These are phyloP conservation scores for Ophioceras dolichostomum DNA, from an alignment of 2,329 filamentous ascomycete genomes.

Conservation along the genomic window DNA sequence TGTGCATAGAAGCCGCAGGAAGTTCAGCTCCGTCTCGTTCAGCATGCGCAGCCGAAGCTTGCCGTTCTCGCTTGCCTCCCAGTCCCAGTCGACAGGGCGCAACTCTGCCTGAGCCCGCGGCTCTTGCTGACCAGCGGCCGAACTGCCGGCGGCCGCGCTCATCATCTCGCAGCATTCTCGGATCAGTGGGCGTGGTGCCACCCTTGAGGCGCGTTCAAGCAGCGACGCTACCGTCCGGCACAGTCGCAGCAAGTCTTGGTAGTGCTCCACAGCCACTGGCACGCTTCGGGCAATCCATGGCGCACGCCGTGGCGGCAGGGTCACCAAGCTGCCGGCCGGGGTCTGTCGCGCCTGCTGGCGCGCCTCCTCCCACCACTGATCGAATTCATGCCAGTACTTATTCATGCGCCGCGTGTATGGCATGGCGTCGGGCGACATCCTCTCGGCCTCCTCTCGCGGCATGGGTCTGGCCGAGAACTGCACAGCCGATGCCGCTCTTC, in stretches of 20 bases:
- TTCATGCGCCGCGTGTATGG: slow-evolving; percentile 7
- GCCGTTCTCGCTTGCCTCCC: not conserved
- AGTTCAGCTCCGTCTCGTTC: slow-evolving; percentile 16
- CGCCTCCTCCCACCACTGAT: slow-evolving; percentile 7
- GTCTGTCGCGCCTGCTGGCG: not conserved
- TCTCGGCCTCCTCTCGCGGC: not conserved
- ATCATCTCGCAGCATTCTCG: slow-evolving; percentile 8
- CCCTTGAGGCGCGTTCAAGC: slow-evolving; percentile 10
- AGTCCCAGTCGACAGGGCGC: not conserved
- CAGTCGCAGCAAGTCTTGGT: slow-evolving; percentile 14
- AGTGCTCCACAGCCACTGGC: slow-evolving; percentile 11
- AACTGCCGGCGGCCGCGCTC: slow-evolving; percentile 2
- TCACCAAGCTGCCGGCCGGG: slow-evolving; percentile 5
- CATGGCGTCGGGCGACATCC: not conserved
- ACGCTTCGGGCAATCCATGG: slow-evolving; percentile 13
- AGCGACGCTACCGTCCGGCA: slow-evolving; percentile 12
- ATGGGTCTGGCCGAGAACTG: slow-evolving; percentile 1
- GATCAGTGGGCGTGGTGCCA: slow-evolving; percentile 17
- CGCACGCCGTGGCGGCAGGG: slow-evolving; percentile 12
- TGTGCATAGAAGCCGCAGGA: slow-evolving; percentile 18
- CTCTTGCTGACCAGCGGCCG: slow-evolving; percentile 2
- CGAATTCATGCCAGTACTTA: slow-evolving; percentile 5
- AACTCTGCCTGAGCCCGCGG: not conserved
- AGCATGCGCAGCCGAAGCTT: slow-evolving; percentile 8
- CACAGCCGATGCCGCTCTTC: not conserved